A percentile compares a stretch with the other conserved stretches of the same genome.
phyloP scores from a whole-genome alignment of 805 yeast species.

The Metschnikowia dekortorum region DNA sequence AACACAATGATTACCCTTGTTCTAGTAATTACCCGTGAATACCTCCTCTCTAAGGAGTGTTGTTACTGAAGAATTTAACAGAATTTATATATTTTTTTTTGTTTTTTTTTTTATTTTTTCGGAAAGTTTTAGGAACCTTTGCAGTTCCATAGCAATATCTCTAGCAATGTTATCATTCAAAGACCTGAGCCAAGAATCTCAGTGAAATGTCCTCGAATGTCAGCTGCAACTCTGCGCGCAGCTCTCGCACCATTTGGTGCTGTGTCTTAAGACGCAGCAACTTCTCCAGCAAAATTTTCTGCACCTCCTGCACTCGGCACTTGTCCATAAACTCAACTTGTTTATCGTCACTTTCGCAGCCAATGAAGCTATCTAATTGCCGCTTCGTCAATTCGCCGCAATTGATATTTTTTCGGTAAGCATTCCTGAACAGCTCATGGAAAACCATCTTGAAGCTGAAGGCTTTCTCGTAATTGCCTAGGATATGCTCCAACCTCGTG shows the following conservation, averaged over 20 bases:
- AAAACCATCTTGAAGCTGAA: slow-evolving; percentile 1
- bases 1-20: too few species aligned
- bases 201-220: neutral
- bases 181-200: neutral
- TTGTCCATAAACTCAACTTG: neutral
- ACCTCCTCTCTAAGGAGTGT: too few species aligned
- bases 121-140: neutral
- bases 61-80: too few species aligned
- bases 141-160: too few species aligned
- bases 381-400: neutral
- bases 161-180: neutral
- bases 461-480: neutral
- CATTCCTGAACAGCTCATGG: neutral
- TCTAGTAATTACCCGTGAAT: too few species aligned
- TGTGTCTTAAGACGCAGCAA: neutral
- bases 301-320: neutral
- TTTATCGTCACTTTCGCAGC: neutral
- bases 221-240: neutral
- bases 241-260: neutral
- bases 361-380: neutral
- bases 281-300: neutral
- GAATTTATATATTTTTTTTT: neutral
- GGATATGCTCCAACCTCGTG: neutral
- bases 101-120: neutral
- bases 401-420: neutral